Base-by-base conservation (phyloP, 257 asterid genomes). In the Lantana camara region DNA sequence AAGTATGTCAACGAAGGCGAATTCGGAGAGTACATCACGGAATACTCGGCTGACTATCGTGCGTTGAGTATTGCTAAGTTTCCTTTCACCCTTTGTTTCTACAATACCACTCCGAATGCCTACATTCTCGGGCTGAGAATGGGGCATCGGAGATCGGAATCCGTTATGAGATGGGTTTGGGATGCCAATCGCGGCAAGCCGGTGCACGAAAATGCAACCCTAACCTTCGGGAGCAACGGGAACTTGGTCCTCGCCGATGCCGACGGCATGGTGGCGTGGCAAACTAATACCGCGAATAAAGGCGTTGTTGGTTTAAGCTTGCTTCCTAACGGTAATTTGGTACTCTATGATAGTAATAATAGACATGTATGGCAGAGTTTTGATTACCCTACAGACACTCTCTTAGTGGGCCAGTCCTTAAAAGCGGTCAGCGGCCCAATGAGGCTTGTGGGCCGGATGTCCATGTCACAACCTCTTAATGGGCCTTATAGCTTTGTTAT, bases 281-380 rank as follows among this genome's bases (percentile, higher is more conserved):
- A 73, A 19, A 77, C 61, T 0, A 50, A 41, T 6, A 73, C 82
- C 1, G 55, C 78, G 40, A 45, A 55, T 42, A 59, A 60, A 27
- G 79, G 49, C 24, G 82, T 68, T 22, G 70, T 48, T 24, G 79
- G 79, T 7, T 27, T 77, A 35, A 40, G 69, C 48, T 16, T 73
- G 50, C 67, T 65, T 1, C 63, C 60, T 44, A 69, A 69, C 48
- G 82, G 82, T n/a, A 76, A 76, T 44, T 40, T 76, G 66, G 82
- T 76, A 10, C 56, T 76, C 2, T 44, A 42, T 17, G 70, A 77
- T 32, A 9, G 48, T 22, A 45, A 45, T n/a, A 69, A 70, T 3
- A 58, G 14, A 17, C 60, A 9, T 32, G 22, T 73, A 0, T 77
- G 82, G 82, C 76, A 77, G 13, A 73, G 76, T 52, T 77, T 77